Conservation (phyloP, 352 stramenopile species). For the Globisporangium polare region DNA sequence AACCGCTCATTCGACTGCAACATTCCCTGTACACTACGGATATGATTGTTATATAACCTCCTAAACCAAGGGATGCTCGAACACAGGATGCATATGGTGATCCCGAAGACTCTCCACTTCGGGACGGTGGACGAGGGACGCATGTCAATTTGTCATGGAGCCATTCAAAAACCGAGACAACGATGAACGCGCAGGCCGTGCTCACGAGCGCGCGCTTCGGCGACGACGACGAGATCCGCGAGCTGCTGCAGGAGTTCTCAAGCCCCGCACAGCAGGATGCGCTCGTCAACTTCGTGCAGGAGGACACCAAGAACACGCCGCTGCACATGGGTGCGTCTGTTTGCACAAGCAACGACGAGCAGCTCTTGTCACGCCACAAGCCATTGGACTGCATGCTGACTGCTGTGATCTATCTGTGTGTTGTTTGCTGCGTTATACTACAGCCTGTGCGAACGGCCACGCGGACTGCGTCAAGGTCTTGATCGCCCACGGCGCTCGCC, state of each 20-base stretch:
- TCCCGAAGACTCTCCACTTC: too few species aligned
- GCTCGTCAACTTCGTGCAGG: constrained; percentile 73
- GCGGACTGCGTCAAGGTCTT: constrained; percentile 56
- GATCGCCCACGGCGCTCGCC: constrained; percentile 43
- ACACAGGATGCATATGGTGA: too few species aligned
- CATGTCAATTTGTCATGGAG: background rate
- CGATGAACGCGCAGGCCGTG: constrained; percentile 42
- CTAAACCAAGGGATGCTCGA: too few species aligned
- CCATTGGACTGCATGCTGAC: background rate
- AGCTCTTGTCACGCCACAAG: background rate
- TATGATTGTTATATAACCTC: too few species aligned
- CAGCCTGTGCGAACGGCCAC: constrained; percentile 81
- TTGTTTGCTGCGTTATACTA: background rate
- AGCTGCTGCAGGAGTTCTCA: constrained; percentile 27
- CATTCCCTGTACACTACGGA: too few species aligned
- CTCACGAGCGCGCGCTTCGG: constrained; percentile 71
- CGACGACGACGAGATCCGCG: constrained; percentile 57
- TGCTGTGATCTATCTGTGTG: background rate
- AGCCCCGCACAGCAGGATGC: constrained; percentile 17
- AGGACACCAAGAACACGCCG: constrained; percentile 71
- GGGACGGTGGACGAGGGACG: background rate
- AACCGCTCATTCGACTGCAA: too few species aligned
- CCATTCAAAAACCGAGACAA: constrained; percentile 3
- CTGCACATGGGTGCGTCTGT: constrained; percentile 74
- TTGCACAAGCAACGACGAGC: background rate